Evolutionary conservation across 257 asterid species (phyloP), one percentile per base, ranked within the genome.

Genomic region (Solanum piurae): DNA sequence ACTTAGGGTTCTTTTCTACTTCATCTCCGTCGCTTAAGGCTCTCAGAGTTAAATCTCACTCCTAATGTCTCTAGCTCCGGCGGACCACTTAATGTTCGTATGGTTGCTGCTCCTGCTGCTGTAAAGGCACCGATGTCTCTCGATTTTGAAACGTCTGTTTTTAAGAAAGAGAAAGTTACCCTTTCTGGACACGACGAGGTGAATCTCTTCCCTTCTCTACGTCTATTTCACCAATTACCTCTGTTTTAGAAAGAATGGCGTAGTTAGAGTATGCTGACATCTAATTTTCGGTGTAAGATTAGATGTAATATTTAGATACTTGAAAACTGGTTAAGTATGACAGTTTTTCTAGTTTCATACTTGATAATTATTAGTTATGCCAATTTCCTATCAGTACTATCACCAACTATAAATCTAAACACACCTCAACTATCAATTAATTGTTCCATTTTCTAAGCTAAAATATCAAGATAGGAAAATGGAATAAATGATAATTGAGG

Each of bases 111-210:
- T 3, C 90, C 96, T 34, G 10, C 88, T 31, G 23, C 95, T 37
- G 86, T 94, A 12, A 92, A 89, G 87, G 88, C 93, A 23, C 94
- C 86, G 6, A 86, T 85, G 82, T 88, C 93, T 9, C 94, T 94
- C 20, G 98, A 96, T 92, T 96, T 96, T 88, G 95, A 95, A 33
- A 93, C 98, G 6, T 90, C 95, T 36, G 94, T 96, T 5, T 96
- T 96, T 91, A 90, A 93, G 3, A 96, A 96, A 42, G 98, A 96
- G 94, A 94, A 93, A 68, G 87, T 94, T 87, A 93, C 93, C 88
- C 96, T 96, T 46, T 96, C 98, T 62, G 97, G 99, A 29, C 93
- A 94, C 89, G 98, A 95, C 4, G 99, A 95, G 98, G 98, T 96
- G 42, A 46, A 40, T 25, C 3, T 42, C 25, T 80, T 10, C 60